phyloP scores from a whole-genome alignment of 805 yeast genomes.

The Scheffersomyces ergatensis region DNA sequence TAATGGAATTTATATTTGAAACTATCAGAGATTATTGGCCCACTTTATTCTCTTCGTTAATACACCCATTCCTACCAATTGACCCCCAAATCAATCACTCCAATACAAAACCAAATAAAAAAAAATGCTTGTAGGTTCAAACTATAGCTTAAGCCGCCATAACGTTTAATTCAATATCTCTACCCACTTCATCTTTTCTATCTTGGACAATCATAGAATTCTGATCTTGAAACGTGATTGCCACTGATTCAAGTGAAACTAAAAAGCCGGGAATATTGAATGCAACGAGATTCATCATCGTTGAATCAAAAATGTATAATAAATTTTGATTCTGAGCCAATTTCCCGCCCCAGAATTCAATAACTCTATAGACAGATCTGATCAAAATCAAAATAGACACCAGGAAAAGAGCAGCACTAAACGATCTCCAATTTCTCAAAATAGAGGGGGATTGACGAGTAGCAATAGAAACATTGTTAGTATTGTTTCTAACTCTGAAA shows the following conservation, averaged over 20 bases:
- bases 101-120: no score
- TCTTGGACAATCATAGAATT: neutral
- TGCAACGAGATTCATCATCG: slow-evolving; percentile 14
- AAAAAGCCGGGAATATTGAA: slow-evolving; percentile 3
- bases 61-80: no score
- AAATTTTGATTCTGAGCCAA: slow-evolving; percentile 21
- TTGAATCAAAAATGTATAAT: slow-evolving; percentile 24
- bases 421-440: slow-evolving; percentile 3
- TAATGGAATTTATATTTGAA: no score
- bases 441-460: slow-evolving; percentile 1
- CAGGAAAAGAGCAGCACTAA: slow-evolving; percentile 5
- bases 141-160: no score
- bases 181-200: no score
- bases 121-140: no score
- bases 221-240: neutral
- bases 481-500: slow-evolving; percentile 1
- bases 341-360: slow-evolving; percentile 23
- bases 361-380: slow-evolving; percentile 28
- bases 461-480: neutral
- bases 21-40: no score
- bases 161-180: no score
- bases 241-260: neutral
- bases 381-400: slow-evolving; percentile 17
- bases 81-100: no score
- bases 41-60: no score